Evolutionary conservation across 1,139 yeast species (phyloP).

Genomic region (Diutina siamensis): DNA sequence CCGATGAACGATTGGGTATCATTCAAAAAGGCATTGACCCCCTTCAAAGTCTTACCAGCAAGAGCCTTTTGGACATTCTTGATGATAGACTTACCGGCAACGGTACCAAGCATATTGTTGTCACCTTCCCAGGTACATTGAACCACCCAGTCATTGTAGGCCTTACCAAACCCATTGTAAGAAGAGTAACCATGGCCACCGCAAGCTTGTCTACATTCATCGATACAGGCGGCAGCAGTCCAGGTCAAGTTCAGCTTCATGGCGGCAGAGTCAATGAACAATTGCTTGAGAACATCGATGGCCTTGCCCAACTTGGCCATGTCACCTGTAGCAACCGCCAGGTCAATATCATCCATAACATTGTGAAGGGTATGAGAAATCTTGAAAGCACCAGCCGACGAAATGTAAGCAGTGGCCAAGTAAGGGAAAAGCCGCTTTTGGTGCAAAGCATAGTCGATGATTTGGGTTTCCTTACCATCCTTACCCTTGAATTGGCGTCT

Average conservation of each 20-base stretch:
- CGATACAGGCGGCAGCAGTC: constrained; percentile 11
- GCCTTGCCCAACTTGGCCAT: constrained; percentile 18
- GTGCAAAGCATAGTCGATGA: constrained; percentile 13
- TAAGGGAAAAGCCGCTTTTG: constrained; percentile 13
- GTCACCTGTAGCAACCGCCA: constrained; percentile 10
- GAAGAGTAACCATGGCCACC: constrained; percentile 14
- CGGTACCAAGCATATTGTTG: constrained; percentile 13
- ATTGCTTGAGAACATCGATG: constrained; percentile 22
- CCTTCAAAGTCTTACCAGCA: constrained; percentile 24
- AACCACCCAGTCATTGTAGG: constrained; percentile 13
- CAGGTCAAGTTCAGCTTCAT: constrained; percentile 12
- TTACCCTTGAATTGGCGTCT: constrained; percentile 58
- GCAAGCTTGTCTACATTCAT: constrained; percentile 12
- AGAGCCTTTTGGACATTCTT: constrained; percentile 15
- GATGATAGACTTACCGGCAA: constrained; percentile 11
- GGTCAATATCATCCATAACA: constrained; percentile 10
- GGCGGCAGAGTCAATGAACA: constrained; percentile 12
- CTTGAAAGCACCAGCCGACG: constrained; percentile 10
- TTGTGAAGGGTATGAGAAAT: constrained; percentile 10
- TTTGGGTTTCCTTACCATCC: constrained; percentile 10
- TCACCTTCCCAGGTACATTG: constrained; percentile 15
- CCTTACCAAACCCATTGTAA: constrained; percentile 12
- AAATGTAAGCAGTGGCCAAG: constrained; percentile 11
- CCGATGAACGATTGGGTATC: constrained; percentile 18
- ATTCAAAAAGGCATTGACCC: constrained; percentile 34